These are phyloP conservation scores for Taphrina sp. DNA, from an alignment of 1,139 yeast species.

Conservation along the genomic window DNA sequence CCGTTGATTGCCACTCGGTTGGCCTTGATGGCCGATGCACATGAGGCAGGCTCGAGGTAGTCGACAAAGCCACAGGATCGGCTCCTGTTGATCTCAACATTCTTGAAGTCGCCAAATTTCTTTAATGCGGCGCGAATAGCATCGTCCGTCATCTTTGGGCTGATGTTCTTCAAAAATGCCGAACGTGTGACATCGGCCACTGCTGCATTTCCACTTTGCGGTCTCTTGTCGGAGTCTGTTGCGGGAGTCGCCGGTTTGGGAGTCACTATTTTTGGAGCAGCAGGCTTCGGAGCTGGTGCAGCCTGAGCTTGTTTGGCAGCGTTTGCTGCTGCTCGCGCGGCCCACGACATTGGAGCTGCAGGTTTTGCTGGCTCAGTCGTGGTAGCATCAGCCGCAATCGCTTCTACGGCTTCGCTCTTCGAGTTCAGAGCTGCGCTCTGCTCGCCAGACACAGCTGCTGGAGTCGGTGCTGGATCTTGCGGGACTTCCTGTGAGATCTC, in stretches of 20 bases:
- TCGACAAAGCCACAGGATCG: conserved; percentile 47
- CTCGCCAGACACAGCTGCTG: too few relatives aligned
- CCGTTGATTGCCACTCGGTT: conserved; percentile 8
- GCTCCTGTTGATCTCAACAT: conserved; percentile 44
- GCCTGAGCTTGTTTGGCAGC: conserved; percentile 27
- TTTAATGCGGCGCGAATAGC: conserved; percentile 43
- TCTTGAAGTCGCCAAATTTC: conserved; percentile 44
- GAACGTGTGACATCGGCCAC: conserved; percentile 39
- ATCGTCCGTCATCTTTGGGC: conserved; percentile 41
- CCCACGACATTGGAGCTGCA: conserved; percentile 32
- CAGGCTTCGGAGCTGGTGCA: conserved; percentile 20
- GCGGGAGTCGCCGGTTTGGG: conserved; percentile 12
- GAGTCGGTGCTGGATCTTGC: conserved; percentile 21
- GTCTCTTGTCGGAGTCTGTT: conserved; percentile 14
- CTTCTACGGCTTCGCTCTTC: conserved; percentile 20
- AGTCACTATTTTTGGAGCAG: conserved; percentile 32
- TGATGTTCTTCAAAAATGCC: conserved; percentile 46
- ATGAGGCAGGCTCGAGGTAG: conserved; percentile 43
- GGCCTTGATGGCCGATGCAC: conserved; percentile 42
- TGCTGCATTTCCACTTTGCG: conserved; percentile 10
- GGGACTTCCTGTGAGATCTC: conserved; percentile 29
- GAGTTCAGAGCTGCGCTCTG: conserved; percentile 3
- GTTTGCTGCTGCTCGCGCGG: conserved; percentile 32
- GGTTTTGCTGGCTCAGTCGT: conserved; percentile 20
- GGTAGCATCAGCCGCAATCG: conserved; percentile 15